A percentile compares a stretch with the other conserved stretches of the same genome.
Conservation (phyloP, 306 rosid genomes). For the Fragaria vesca region DNA sequence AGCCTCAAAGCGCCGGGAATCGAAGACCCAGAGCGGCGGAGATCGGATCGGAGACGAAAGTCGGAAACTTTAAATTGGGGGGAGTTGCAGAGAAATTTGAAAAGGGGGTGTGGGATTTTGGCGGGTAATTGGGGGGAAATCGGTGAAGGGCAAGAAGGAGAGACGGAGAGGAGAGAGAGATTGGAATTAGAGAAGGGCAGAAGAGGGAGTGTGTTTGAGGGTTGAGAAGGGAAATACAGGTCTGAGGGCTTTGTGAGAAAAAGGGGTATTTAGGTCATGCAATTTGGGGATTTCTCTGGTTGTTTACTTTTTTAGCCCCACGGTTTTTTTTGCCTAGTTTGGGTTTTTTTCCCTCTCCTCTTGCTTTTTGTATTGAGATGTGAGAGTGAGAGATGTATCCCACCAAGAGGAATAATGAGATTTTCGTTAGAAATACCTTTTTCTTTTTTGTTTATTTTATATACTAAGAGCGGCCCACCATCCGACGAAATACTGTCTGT, state of each 20-base stretch:
- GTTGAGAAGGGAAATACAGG: slow-evolving; percentile 81
- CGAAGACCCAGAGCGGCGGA: slow-evolving; percentile 20
- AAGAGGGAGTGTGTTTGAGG: slow-evolving; percentile 55
- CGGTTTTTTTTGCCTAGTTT: not conserved
- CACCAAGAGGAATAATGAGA: not conserved
- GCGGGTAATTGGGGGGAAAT: slow-evolving; percentile 78
- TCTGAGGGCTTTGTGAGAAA: slow-evolving; percentile 35
- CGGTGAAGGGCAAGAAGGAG: slow-evolving; percentile 78
- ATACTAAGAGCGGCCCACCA: rapidly evolving
- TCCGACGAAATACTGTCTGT: too few species aligned
- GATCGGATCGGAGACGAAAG: slow-evolving; percentile 30
- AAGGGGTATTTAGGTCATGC: slow-evolving; percentile 92
- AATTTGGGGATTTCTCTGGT: slow-evolving; percentile 5
- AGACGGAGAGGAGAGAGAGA: slow-evolving; percentile 35
- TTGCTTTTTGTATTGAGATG: not conserved
- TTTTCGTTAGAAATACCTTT: too few species aligned
- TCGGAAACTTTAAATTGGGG: slow-evolving; percentile 19
- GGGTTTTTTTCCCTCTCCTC: not conserved
- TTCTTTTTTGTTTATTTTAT: too few species aligned
- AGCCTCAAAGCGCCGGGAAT: not conserved
- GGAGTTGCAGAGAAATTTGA: slow-evolving; percentile 38
- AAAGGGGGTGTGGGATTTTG: slow-evolving; percentile 46
- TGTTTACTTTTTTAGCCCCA: slow-evolving; percentile 80
- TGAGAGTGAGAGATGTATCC: not conserved
- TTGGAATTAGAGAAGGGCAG: slow-evolving; percentile 65